Evolutionary conservation across 1,284 basidiomycete genomes (phyloP), one percentile per base, ranked within the genome.

Genomic region (Malassezia sympodialis): DNA sequence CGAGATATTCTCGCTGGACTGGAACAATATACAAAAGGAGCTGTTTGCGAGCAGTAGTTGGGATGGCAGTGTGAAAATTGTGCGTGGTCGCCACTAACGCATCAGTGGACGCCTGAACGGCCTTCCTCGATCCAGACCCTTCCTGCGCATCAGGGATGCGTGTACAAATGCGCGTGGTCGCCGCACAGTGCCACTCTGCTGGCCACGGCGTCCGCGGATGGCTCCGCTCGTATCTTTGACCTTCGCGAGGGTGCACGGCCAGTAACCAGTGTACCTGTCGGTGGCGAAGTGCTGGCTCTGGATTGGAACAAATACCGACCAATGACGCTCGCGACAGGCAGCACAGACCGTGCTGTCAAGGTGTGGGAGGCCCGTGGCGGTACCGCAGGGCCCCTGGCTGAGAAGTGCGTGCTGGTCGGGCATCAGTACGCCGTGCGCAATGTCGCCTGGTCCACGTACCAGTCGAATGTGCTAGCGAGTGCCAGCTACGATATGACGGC

Each of bases 401-500:
- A 62, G 11, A 41, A 49, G 3, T 63, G 67, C 8, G 63, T 66
- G 1, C 53, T 70, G 4, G 42, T 67, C 6, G 79, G 78, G 0
- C 79, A 80, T 68, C 69, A 76, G 27, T 77, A 80, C 50, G 79
- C 79, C 0, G 75, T 79, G 19, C 71, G 79, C 15, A 75, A 76
- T 51, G 76, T 81, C 6, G 76, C 76, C 49, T 76, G 64, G 48
- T 69, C 67, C 34, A 79, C 84, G 19, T 83, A 85, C 73, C 77
- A 80, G n/a, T 77, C 84, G 2, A 84, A 88, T 64, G 68, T 90
- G 8, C 76, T 96, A 23, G 86, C 87, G 0, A 86, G 82, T 49
- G 87, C 86, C 19, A 85, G 86, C 61, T 98, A 96, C 76, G 93
- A 98, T 74, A 98, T 96, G 93, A 89, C 88, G 1, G 90, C 87